Evolutionary conservation across 2,329 filamentous ascomycete species (phyloP).

Genomic region (Pochonia chlamydosporia): DNA sequence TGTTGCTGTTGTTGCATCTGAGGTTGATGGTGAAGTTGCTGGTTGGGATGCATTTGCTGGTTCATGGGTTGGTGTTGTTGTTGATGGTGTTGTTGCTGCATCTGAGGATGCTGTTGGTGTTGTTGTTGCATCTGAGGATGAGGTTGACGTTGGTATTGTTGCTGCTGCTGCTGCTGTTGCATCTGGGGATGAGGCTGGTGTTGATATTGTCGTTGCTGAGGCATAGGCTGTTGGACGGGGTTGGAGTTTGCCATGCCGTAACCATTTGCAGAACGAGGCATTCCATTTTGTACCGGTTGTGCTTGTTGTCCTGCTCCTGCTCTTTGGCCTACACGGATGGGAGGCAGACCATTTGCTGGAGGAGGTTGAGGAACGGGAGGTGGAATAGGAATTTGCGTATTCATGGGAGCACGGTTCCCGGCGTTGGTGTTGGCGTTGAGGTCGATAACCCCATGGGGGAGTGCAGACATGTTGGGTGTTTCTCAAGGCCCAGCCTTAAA

Average conservation of each 20-base stretch:
- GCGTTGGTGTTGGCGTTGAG: background rate
- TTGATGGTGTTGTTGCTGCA: background rate
- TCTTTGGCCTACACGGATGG: background rate
- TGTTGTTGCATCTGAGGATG: background rate
- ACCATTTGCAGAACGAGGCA: background rate
- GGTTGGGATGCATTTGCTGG: background rate
- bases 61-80: background rate
- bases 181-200: background rate
- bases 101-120: background rate
- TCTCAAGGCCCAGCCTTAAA: no score
- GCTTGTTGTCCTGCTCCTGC: no score
- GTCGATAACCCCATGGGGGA: conserved; percentile 1
- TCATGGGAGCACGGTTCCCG: background rate
- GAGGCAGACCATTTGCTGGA: background rate
- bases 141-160: no score
- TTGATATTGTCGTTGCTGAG: no score
- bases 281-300: background rate
- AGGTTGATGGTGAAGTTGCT: background rate
- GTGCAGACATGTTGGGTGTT: conserved; percentile 2
- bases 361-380: background rate
- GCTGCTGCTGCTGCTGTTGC: background rate
- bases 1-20: background rate
- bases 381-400: conserved; percentile 1
- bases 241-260: background rate
- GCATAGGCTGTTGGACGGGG: background rate